Evolutionary conservation across 768 basidiomycete species (phyloP), one percentile per base, ranked within the genome.

Genomic region (Trametes sanguinea): DNA sequence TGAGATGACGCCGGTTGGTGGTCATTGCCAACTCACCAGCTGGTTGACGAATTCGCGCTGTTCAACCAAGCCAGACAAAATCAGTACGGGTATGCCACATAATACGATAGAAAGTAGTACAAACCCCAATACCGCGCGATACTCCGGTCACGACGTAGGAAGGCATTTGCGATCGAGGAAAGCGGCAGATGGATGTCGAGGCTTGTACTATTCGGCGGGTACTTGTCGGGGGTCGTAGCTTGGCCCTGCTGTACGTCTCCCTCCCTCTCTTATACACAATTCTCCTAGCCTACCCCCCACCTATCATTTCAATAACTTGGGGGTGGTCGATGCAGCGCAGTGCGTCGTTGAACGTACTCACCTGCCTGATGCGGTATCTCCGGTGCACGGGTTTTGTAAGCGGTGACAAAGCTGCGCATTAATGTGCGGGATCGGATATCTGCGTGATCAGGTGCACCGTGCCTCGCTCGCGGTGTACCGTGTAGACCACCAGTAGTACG

Each of bases 81-180:
- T 22, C 22, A 22, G 22, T 22, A 22, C 22, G 22, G 22, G 22
- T 22, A 22, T 22, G 22, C 22, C 22, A 45, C 16, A 50, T 17
- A n/a, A 3, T 9, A 22, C 29, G 5, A 6, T 2, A 27, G 48
- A 16, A 10, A 1, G 16, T 7, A 42, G 46, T 22, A 53, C 67
- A 9, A 62, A 71, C 69, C 16, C 70, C 71, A n/a, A 72, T 66
- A 11, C 71, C 71, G 10, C 71, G 71, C 3, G 67, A 63, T 2
- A 65, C 66, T 7, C 71, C 69, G 4, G 66, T 68, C 14, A 72
- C 48, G 4, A 64, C 63, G 58, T 68, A 71, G 29, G 70, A 70
- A 17, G 66, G 65, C 69, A 69, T 70, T n/a, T 22, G 22, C 22
- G 22, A 22, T 22, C 22, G 22, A 22, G 22, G 22, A 22, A 22